These are phyloP conservation scores for Volutella citrinella DNA, from an alignment of 2,329 filamentous ascomycete species.

Conservation along the genomic window DNA sequence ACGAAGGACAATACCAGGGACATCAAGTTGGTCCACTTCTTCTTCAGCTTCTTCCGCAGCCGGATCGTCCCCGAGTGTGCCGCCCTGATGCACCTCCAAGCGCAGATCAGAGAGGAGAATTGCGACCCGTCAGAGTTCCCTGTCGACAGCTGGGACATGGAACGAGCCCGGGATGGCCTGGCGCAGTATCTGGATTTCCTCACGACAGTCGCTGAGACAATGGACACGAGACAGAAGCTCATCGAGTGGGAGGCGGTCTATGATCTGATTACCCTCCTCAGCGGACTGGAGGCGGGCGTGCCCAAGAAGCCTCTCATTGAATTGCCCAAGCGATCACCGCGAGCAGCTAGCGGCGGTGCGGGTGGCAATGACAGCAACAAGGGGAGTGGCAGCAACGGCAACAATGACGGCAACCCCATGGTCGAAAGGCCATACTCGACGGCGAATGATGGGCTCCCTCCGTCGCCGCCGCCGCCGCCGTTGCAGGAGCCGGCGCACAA, in stretches of 20 bases:
- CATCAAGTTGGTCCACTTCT: slow-evolving; percentile 73
- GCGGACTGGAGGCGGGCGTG: slow-evolving; percentile 83
- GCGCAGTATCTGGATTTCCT: slow-evolving; percentile 95
- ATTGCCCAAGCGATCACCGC: slow-evolving; percentile 31
- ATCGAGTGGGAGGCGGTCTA: slow-evolving; percentile 91
- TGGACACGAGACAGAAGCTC: slow-evolving; percentile 77
- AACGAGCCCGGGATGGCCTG: slow-evolving; percentile 90
- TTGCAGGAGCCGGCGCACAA: slow-evolving; percentile 64
- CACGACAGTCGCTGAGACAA: slow-evolving; percentile 81
- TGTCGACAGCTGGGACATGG: slow-evolving; percentile 96
- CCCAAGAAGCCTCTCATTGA: slow-evolving; percentile 71
- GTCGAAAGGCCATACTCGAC: slow-evolving; percentile 65
- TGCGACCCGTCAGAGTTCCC: slow-evolving; percentile 84
- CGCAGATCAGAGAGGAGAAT: slow-evolving; percentile 76
- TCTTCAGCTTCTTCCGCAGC: slow-evolving; percentile 88
- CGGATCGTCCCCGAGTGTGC: slow-evolving; percentile 93
- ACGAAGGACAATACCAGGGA: slow-evolving; percentile 54
- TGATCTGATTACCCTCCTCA: slow-evolving; percentile 82
- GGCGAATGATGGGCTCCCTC: slow-evolving; percentile 24
- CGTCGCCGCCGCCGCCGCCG: slow-evolving; percentile 38
- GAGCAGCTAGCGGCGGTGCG: slow-evolving; percentile 10
- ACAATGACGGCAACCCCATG: slow-evolving; percentile 32
- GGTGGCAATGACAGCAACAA: too few species aligned
- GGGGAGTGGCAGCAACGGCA: too few species aligned
- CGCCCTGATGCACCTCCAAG: slow-evolving; percentile 90